Conservation (phyloP, 352 stramenopile genomes). For the Phytophthora megakarya region DNA sequence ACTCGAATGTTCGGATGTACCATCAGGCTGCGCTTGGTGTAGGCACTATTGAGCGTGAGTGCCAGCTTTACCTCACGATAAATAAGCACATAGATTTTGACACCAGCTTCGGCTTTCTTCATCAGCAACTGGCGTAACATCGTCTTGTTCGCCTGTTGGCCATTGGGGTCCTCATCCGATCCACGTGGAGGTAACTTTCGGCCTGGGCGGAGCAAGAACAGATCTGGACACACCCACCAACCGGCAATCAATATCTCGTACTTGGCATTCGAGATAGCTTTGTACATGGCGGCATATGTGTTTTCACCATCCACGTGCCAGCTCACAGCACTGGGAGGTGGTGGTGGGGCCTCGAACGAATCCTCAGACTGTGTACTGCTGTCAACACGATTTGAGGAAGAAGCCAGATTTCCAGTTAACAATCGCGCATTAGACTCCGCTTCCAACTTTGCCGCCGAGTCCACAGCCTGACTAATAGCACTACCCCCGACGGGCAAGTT, state of each 20-base stretch:
- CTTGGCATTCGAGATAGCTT: conserved; percentile 86
- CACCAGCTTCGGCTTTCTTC: conserved; percentile 75
- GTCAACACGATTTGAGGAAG: conserved; percentile 41
- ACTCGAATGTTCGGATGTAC: conserved; percentile 89
- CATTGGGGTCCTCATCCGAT: conserved; percentile 32
- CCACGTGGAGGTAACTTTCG: conserved; percentile 53
- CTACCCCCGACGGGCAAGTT: conserved; percentile 19
- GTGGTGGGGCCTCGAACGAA: conserved; percentile 47
- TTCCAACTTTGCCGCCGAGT: conserved; percentile 42
- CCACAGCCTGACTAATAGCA: conserved; percentile 37
- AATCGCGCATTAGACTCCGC: conserved; percentile 31
- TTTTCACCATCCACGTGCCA: conserved; percentile 90
- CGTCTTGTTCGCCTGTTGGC: conserved; percentile 62
- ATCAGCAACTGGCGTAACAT: conserved; percentile 80
- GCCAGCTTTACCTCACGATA: conserved; percentile 91
- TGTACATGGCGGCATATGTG: conserved; percentile 85
- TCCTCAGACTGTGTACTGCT: conserved; percentile 69
- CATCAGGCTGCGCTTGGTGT: conserved; percentile 83
- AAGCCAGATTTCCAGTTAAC: conserved; percentile 27
- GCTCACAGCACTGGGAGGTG: conserved; percentile 64
- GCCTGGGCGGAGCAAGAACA: conserved; percentile 77
- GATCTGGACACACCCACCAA: conserved; percentile 89
- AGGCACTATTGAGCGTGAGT: conserved; percentile 88
- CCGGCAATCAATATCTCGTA: conserved; percentile 91
- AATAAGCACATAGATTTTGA: conserved; percentile 92